Evolutionary conservation across 352 stramenopile species (phyloP), one percentile per base, ranked within the genome.

Genomic region (Thalassiosira mediterranea): DNA sequence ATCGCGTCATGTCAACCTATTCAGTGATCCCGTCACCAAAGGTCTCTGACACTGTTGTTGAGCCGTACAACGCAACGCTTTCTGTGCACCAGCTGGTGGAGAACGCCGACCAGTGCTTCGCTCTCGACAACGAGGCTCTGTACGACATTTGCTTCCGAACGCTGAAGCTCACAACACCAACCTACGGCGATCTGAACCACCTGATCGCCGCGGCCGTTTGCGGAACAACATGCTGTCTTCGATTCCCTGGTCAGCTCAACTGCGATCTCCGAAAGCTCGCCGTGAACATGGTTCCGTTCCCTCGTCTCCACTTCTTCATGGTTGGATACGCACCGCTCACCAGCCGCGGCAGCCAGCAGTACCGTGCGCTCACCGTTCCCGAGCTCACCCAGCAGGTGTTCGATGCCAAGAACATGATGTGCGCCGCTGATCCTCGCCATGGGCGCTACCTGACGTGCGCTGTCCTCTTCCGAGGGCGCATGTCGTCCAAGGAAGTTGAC

Each of bases 241-340:
- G 97, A 77, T 99, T 99, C 86, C 96, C 98, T 75, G 97, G 97
- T 73, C 91, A 95, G 31, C 88, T 99, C 21, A 99, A 99, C 86
- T 96, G 99, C 51, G 97, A 99, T 94, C 91, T 99, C 57, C 98
- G 95, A n/a, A 96, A 99, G 89, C 98, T 99, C 93, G 96, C 98
- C 89, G 99, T 96, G 60, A 99, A 99, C 92, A 84, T 99, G 83
- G 97, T 99, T 63, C 96, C 97, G 29, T 99, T 98, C 91, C 97
- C 97, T 54, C 96, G 96, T 69, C 98, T 99, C 87, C 97, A 99
- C 90, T 99, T 99, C 87, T 98, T 99, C 95, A 91, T 99, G 26
- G 98, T 93, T 48, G 98, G 96, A 46, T 99, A 99, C 81, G 97
- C 97, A 37, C 97, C 97, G 4, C 94, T 99, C 48, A 99, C 99